Base-by-base conservation (phyloP, 2,329 filamentous ascomycete species). In the Bimuria novae-zelandiae region DNA sequence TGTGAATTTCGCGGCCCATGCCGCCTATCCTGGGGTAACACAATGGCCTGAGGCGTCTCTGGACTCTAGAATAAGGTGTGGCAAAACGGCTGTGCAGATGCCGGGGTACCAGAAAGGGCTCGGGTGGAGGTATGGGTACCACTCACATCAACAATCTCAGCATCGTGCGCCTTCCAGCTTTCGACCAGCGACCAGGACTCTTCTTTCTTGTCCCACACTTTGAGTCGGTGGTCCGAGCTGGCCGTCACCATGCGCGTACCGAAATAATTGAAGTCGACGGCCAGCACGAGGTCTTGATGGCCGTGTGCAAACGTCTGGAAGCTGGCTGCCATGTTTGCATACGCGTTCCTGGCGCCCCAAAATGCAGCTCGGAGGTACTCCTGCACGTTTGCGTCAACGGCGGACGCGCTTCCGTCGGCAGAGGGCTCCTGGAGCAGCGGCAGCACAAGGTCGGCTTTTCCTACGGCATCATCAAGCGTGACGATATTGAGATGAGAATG, bases 171-270 rank as follows among this genome's bases (percentile, higher is more conserved):
- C 42, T 84, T 86, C 91, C 92, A 97, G 51, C 85, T 91, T 76
- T 97, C 93, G 69, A 87, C 89, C 32, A 94, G 77, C 46, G 84
- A 82, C 90, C 92, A 96, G 36, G 86, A 85, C 61, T 87, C 80
- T 52, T 82, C 86, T 69, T 94, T 88, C 42, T 88, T 83, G 74
- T 93, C 90, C 82, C 93, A 97, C 57, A 97, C 89, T 70, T 92
- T 91, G 67, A 97, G 88, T 72, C 89, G 90, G 73, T 96, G 93
- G 73, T 97, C 93, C 16, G 93, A 90, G 16, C 91, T 94, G 29
- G 91, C 92, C 2, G 92, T 94, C 36, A 92, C 89, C 79, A 93
- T 92, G 63, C 92, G 89, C 65, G 91, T 92, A 63, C 92, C 93
- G 73, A 96, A 96, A 61, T 87, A 87, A 75, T 97, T 97, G 82